Percentiles rank a stretch among this genome's conserved stretches.
Conservation (phyloP, 306 rosid genomes). For the Gynostemma pentaphyllum region DNA sequence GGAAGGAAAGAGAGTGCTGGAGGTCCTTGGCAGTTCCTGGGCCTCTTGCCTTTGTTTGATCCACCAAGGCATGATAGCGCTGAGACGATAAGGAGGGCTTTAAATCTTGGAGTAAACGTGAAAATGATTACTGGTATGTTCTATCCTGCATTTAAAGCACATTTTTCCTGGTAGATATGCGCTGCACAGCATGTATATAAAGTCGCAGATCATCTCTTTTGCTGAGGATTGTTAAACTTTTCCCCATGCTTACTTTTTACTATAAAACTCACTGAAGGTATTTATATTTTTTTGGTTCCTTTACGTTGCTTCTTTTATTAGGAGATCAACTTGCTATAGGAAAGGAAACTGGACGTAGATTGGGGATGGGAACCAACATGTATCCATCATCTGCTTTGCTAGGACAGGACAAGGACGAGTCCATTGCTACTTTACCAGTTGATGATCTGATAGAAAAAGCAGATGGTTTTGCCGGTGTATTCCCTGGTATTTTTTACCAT, state of each 20-base stretch:
- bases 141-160: neutral
- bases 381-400: constrained; percentile 96
- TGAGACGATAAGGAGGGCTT: constrained; percentile 92
- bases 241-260: neutral
- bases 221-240: neutral
- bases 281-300: neutral
- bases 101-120: constrained; percentile 92
- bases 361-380: constrained; percentile 99
- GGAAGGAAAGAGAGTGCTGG: constrained; percentile 92
- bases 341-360: constrained; percentile 96
- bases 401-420: constrained; percentile 92
- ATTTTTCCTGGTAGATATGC: neutral
- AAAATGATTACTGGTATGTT: constrained; percentile 90
- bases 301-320: constrained; percentile 18
- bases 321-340: constrained; percentile 99
- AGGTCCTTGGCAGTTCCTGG: constrained; percentile 92
- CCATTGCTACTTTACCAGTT: constrained; percentile 71
- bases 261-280: neutral
- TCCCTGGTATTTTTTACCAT: constrained; percentile 55
- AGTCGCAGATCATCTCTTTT: neutral
- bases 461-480: constrained; percentile 96
- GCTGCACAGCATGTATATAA: neutral
- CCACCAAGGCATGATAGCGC: constrained; percentile 99
- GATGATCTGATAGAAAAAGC: constrained; percentile 96
- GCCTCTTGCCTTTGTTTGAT: constrained; percentile 92